Percentiles rank a stretch among this genome's conserved stretches.
phyloP scores from a whole-genome alignment of 192 early-diverging fungal species.

The Podila minutissima region DNA sequence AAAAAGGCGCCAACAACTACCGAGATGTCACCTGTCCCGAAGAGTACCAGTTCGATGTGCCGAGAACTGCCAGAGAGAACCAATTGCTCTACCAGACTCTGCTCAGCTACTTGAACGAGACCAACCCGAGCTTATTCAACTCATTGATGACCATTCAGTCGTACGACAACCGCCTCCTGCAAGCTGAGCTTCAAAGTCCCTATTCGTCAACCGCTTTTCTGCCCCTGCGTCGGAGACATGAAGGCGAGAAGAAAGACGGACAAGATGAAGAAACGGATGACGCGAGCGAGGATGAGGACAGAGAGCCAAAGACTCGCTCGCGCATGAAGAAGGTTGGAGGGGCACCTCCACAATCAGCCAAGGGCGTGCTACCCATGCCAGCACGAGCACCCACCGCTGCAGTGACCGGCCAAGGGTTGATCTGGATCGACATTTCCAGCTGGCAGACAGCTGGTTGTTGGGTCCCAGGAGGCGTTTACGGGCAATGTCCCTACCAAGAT shows the following conservation, averaged over 20 bases:
- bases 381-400: neutral
- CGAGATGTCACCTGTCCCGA: slow-evolving; percentile 37
- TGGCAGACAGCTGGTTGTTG: slow-evolving; percentile 52
- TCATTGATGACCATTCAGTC: neutral
- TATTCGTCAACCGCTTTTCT: neutral
- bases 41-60: slow-evolving; percentile 37
- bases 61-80: slow-evolving; percentile 40
- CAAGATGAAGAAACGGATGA: neutral
- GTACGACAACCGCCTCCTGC: neutral
- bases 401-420: slow-evolving; percentile 8
- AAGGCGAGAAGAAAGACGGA: neutral
- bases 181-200: neutral
- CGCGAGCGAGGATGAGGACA: neutral
- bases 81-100: slow-evolving; percentile 12
- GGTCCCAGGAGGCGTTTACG: slow-evolving; percentile 37
- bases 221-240: neutral
- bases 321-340: neutral
- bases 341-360: neutral
- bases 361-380: neutral
- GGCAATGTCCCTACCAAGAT: slow-evolving; percentile 29
- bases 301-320: neutral
- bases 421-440: slow-evolving; percentile 52
- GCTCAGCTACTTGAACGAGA: slow-evolving; percentile 15
- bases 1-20: slow-evolving; percentile 30
- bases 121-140: neutral